Conservation (phyloP, 805 yeast genomes). For the Metschnikowia picachoensis region DNA sequence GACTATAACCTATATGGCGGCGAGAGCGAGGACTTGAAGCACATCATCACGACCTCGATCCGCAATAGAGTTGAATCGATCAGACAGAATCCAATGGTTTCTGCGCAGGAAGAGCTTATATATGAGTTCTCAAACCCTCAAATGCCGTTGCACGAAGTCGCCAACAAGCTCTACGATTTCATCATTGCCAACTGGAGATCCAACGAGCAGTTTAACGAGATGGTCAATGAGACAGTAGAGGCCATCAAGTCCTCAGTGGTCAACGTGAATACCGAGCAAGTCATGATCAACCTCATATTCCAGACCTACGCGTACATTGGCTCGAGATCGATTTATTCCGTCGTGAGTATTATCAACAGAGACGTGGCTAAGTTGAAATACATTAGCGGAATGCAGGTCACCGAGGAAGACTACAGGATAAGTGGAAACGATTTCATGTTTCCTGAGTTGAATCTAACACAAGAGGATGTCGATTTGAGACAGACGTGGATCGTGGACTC, state of each 20-base stretch:
- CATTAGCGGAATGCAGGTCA: slow-evolving; percentile 31
- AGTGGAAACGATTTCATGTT: slow-evolving; percentile 30
- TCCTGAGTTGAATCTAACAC: slow-evolving; percentile 23
- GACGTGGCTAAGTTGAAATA: slow-evolving; percentile 39
- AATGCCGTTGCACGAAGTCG: slow-evolving; percentile 34
- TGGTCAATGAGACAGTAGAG: slow-evolving; percentile 29
- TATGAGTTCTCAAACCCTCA: slow-evolving; percentile 33
- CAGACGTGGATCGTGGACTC: slow-evolving; percentile 38
- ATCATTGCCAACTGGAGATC: slow-evolving; percentile 39
- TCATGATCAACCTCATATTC: slow-evolving; percentile 57
- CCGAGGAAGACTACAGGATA: slow-evolving; percentile 27
- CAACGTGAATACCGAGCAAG: slow-evolving; percentile 20
- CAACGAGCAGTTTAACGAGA: slow-evolving; percentile 32
- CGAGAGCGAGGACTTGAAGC: slow-evolving; percentile 24
- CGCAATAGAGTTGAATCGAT: slow-evolving; percentile 23
- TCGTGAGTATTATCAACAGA: slow-evolving; percentile 37
- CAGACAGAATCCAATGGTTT: slow-evolving; percentile 18
- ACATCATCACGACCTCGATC: slow-evolving; percentile 24
- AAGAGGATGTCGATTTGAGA: slow-evolving; percentile 23
- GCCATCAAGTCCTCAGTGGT: slow-evolving; percentile 22
- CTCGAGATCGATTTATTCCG: slow-evolving; percentile 70
- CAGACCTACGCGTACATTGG: slow-evolving; percentile 81
- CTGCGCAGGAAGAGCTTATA: slow-evolving; percentile 38
- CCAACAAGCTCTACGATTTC: slow-evolving; percentile 40
- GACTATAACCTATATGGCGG: slow-evolving; percentile 35